Evolutionary conservation across 306 rosid species (phyloP).

Genomic region (Albizia julibrissin): DNA sequence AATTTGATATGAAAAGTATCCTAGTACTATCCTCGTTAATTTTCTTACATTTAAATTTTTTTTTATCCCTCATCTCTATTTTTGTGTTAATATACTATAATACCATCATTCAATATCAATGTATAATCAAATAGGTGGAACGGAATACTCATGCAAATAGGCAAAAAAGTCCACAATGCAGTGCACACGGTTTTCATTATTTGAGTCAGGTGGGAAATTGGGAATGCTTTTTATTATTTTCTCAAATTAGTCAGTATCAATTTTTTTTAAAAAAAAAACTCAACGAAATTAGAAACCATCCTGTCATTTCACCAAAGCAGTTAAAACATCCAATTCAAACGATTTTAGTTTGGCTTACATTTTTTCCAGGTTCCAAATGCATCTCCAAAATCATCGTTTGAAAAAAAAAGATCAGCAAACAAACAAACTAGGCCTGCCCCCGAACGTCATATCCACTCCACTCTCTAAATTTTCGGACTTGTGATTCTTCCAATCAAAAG

Average conservation of each 20-base stretch:
- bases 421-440: slow-evolving; percentile 13
- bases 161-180: neutral
- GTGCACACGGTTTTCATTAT: neutral
- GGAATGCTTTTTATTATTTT: neutral
- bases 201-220: neutral
- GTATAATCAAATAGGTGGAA: no score
- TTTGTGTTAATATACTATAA: no score
- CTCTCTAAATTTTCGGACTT: slow-evolving; percentile 42
- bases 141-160: no score
- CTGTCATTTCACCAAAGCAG: neutral
- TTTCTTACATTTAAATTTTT: no score
- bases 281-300: neutral
- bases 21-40: no score
- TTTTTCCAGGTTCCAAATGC: neutral
- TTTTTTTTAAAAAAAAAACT: neutral
- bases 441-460: slow-evolving; percentile 14
- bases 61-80: no score
- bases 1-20: neutral
- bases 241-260: slow-evolving; percentile 23
- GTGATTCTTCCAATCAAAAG: neutral
- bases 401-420: slow-evolving; percentile 33
- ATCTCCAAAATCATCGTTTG: slow-evolving; percentile 23
- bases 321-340: slow-evolving; percentile 28
- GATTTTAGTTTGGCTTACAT: slow-evolving; percentile 18
- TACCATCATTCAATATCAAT: no score